Conservation (phyloP, 2,329 filamentous ascomycete genomes). For the Tolypocladium sp. region DNA sequence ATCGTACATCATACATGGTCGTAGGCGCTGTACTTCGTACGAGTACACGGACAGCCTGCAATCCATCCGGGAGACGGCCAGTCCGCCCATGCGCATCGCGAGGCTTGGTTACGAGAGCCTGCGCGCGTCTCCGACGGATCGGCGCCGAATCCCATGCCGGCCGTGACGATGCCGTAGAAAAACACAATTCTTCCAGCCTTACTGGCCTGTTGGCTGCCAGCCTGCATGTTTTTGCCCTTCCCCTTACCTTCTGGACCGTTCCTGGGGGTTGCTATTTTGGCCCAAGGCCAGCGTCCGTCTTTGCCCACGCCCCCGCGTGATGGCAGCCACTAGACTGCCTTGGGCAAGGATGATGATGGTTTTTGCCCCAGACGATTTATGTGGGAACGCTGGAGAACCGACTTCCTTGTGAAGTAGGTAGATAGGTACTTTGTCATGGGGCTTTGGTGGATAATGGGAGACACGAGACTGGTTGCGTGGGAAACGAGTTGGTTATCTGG, state of each 20-base stretch:
- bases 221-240: neutral
- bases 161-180: neutral
- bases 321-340: slow-evolving; percentile 1
- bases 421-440: neutral
- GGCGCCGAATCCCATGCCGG: neutral
- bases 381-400: neutral
- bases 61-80: neutral
- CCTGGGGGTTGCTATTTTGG: slow-evolving; percentile 2
- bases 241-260: slow-evolving; percentile 1
- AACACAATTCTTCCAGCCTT: neutral
- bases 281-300: neutral
- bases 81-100: neutral
- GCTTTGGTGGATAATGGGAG: neutral
- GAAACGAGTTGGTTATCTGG: neutral
- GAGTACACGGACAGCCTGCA: neutral
- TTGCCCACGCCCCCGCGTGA: slow-evolving; percentile 1
- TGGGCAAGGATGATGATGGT: slow-evolving; percentile 2
- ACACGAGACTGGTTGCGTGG: neutral
- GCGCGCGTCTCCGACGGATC: neutral
- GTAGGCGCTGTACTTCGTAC: neutral
- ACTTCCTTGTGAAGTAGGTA: neutral
- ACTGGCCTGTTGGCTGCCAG: neutral
- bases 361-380: neutral
- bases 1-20: neutral
- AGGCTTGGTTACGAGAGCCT: neutral